Percentiles rank a stretch among this genome's conserved stretches.
Evolutionary conservation across 1,139 yeast genomes (phyloP).

Genomic region (Pichia sp.): DNA sequence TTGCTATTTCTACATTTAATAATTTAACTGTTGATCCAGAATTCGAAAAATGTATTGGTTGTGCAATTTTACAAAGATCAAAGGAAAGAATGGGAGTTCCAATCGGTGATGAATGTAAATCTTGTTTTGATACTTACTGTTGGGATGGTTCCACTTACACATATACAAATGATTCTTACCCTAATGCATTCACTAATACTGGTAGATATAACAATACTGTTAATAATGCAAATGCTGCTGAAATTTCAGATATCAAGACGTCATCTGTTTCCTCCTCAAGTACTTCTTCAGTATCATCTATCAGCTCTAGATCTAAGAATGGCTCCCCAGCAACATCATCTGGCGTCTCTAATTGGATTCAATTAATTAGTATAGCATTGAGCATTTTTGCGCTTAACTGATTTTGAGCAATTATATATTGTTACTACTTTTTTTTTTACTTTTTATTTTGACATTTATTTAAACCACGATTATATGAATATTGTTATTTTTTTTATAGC

Average conservation of each 20-base stretch:
- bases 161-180: conserved; percentile 14
- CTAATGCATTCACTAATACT: conserved; percentile 40
- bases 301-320: conserved; percentile 8
- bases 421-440: not conserved
- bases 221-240: conserved; percentile 3
- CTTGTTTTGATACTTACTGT: conserved; percentile 71
- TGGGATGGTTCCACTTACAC: conserved; percentile 47
- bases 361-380: not conserved
- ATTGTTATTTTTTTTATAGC: no score
- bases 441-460: not conserved
- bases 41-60: conserved; percentile 77
- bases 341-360: conserved; percentile 1
- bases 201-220: conserved; percentile 38
- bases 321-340: not conserved
- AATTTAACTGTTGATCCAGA: conserved; percentile 68
- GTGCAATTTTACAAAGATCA: conserved; percentile 81
- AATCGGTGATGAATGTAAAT: conserved; percentile 64
- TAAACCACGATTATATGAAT: not conserved
- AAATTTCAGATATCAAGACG: conserved; percentile 6
- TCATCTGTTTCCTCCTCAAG: conserved; percentile 4
- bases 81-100: conserved; percentile 63
- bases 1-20: conserved; percentile 65
- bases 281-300: conserved; percentile 8
- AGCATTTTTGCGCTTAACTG: conserved; percentile 6
- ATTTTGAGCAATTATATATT: not conserved